These are phyloP conservation scores for Paxillus ammoniavirescens DNA, from an alignment of 768 basidiomycete species.

Conservation along the genomic window DNA sequence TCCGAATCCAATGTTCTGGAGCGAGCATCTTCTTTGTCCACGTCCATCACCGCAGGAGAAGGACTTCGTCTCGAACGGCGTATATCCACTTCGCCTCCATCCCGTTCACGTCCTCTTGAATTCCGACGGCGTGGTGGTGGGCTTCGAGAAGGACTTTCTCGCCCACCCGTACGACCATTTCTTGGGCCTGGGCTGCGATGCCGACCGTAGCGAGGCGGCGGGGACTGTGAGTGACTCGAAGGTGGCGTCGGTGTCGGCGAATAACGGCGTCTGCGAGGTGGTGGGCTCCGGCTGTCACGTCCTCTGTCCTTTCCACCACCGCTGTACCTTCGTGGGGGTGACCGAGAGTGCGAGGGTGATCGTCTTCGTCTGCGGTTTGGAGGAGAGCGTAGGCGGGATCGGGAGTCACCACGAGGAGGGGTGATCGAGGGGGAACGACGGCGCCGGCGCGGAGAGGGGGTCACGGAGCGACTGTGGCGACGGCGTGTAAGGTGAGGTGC, in stretches of 20 bases:
- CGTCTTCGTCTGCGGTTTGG: slow-evolving; percentile 39
- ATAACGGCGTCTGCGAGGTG: slow-evolving; percentile 39
- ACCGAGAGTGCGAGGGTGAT: slow-evolving; percentile 28
- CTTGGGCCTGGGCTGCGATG: slow-evolving; percentile 46
- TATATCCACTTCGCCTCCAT: slow-evolving; percentile 10
- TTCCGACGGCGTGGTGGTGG: slow-evolving; percentile 32
- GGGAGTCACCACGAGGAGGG: slow-evolving; percentile 36
- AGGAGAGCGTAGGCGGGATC: slow-evolving; percentile 43
- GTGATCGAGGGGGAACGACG: slow-evolving; percentile 32
- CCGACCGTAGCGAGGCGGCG: slow-evolving; percentile 37
- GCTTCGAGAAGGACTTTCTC: slow-evolving; percentile 32
- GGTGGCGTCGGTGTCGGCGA: slow-evolving; percentile 50
- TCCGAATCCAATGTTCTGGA: slow-evolving; percentile 27
- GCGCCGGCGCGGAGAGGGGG: slow-evolving; percentile 24
- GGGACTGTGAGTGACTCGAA: slow-evolving; percentile 40
- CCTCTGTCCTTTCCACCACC: slow-evolving; percentile 17
- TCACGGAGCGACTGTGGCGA: slow-evolving; percentile 23
- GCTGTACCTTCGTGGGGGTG: slow-evolving; percentile 24
- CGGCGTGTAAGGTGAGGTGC: slow-evolving; percentile 23
- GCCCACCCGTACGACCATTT: slow-evolving; percentile 25
- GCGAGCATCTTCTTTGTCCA: slow-evolving; percentile 22
- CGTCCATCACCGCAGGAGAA: slow-evolving; percentile 23
- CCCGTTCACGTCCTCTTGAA: slow-evolving; percentile 25
- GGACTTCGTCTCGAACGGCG: slow-evolving; percentile 27
- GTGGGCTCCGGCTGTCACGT: slow-evolving; percentile 33